Conservation (phyloP, 352 stramenopile species). For the Globisporangium polare region DNA sequence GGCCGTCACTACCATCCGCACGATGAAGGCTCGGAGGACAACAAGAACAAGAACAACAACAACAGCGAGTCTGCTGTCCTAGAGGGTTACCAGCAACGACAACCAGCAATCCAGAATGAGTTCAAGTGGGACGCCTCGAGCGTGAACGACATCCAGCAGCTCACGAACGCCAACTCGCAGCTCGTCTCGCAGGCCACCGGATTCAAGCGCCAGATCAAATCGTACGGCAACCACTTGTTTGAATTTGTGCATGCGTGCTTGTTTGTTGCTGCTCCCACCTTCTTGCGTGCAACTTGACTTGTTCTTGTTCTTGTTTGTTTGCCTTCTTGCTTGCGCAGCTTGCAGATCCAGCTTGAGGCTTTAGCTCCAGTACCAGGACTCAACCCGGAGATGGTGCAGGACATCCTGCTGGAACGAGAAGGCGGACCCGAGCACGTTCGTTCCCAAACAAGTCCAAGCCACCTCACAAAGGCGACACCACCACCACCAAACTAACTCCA, state of each 20-base stretch:
- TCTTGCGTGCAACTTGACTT: neutral
- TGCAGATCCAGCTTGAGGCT: conserved; percentile 69
- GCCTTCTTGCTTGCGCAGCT: conserved; percentile 18
- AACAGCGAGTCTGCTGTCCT: neutral
- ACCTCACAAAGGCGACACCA: neutral
- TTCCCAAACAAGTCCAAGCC: neutral
- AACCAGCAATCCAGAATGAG: conserved; percentile 18
- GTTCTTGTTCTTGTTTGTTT: neutral
- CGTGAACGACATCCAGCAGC: conserved; percentile 52
- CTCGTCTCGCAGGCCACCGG: conserved; percentile 38
- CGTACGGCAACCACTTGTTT: conserved; percentile 25
- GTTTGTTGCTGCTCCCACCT: neutral
- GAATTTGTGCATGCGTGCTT: neutral
- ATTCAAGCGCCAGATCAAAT: conserved; percentile 59
- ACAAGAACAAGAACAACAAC: conserved; percentile 11
- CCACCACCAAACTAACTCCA: neutral
- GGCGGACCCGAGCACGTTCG: conserved; percentile 47
- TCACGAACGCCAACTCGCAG: conserved; percentile 54
- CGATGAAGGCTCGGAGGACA: conserved; percentile 24
- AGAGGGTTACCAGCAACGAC: neutral
- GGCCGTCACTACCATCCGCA: conserved; percentile 5
- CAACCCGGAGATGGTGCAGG: conserved; percentile 41
- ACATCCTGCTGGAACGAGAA: conserved; percentile 63
- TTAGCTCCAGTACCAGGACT: conserved; percentile 62
- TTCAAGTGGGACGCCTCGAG: conserved; percentile 38